A percentile compares a stretch with the other conserved stretches of the same genome.
Evolutionary conservation across 1,284 basidiomycete species (phyloP).

Genomic region (Moesziomyces globuligerus): DNA sequence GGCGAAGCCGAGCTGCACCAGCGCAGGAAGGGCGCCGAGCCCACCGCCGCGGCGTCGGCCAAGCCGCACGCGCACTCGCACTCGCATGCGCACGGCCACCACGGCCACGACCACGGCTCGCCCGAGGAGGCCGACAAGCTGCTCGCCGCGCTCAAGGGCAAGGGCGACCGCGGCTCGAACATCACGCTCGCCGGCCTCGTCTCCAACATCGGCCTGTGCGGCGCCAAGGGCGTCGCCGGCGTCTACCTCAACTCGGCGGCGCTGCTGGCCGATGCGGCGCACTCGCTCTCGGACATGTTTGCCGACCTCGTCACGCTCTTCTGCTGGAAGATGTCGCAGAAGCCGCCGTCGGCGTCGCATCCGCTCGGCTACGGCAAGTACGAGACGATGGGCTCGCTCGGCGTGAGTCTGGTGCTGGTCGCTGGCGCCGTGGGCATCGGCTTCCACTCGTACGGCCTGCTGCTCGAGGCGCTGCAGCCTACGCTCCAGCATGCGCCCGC

Average conservation of each 20-base stretch:
- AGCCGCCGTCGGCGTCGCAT: constrained; percentile 79
- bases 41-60: not conserved
- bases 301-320: constrained; percentile 93
- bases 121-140: constrained; percentile 66
- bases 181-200: constrained; percentile 75
- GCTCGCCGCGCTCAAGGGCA: constrained; percentile 62
- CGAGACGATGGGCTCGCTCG: constrained; percentile 88
- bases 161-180: constrained; percentile 60
- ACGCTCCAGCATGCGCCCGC: constrained; percentile 71
- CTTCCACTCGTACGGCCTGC: constrained; percentile 86
- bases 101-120: constrained; percentile 62
- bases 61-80: constrained; percentile 28
- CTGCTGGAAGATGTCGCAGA: constrained; percentile 87
- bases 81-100: constrained; percentile 36
- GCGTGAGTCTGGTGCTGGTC: constrained; percentile 81
- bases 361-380: constrained; percentile 90
- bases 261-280: constrained; percentile 91
- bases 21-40: constrained; percentile 11
- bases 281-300: constrained; percentile 85
- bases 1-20: constrained; percentile 21
- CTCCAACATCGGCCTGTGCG: constrained; percentile 83
- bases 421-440: constrained; percentile 89
- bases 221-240: constrained; percentile 77
- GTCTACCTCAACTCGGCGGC: constrained; percentile 79
- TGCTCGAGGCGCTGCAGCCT: constrained; percentile 75